Evolutionary conservation across 2,329 filamentous ascomycete species (phyloP).

Genomic region (Tolypocladium ophioglossoides): DNA sequence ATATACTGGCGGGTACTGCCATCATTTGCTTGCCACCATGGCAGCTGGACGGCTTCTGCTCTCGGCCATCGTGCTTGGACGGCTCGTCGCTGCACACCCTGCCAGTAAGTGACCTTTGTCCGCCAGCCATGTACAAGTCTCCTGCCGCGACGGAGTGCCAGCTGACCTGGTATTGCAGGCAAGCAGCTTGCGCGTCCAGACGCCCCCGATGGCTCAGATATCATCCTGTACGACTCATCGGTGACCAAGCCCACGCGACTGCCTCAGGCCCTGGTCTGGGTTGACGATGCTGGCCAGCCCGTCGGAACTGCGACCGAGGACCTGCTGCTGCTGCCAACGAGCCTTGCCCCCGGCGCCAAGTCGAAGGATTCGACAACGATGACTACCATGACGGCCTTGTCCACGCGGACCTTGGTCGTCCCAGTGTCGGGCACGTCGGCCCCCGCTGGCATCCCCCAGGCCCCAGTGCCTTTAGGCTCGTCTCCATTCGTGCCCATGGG

Average conservation of each 20-base stretch:
- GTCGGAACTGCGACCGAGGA: conserved; percentile 31
- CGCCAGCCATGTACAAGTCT: neutral
- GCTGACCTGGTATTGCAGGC: neutral
- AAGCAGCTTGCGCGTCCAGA: neutral
- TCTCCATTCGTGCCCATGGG: neutral
- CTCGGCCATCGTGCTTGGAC: conserved; percentile 12
- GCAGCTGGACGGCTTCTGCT: conserved; percentile 10
- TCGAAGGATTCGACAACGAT: neutral
- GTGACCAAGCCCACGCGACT: conserved; percentile 28
- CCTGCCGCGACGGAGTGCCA: neutral
- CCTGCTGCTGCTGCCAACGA: conserved; percentile 13
- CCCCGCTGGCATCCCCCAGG: neutral
- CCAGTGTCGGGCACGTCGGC: neutral
- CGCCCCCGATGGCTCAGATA: conserved; percentile 4
- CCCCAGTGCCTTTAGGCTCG: no score
- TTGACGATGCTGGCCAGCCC: conserved; percentile 45
- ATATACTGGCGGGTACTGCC: neutral
- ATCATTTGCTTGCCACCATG: conserved; percentile 9
- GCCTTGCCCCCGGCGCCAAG: conserved; percentile 2
- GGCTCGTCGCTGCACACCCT: conserved; percentile 11
- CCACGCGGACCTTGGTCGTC: conserved; percentile 1
- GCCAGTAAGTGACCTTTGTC: conserved; percentile 9
- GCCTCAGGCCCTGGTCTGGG: conserved; percentile 45
- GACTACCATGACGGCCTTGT: neutral
- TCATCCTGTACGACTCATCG: conserved; percentile 25